Conservation (phyloP, 1,284 basidiomycete genomes). For the Moniliella sp. region DNA sequence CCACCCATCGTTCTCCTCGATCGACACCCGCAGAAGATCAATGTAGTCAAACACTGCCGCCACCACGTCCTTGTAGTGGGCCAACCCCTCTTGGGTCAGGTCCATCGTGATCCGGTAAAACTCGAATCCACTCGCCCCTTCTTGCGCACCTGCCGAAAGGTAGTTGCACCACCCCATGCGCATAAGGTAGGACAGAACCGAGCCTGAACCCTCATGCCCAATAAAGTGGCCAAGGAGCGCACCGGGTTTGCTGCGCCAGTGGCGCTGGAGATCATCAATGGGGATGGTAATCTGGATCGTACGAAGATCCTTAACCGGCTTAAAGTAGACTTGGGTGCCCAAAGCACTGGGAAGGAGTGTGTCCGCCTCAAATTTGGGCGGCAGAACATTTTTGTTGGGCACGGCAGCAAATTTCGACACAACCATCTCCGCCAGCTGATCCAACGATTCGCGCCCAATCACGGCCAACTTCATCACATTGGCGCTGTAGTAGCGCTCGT, state of each 20-base stretch:
- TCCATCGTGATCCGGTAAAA: conserved; percentile 68
- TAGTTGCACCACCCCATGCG: conserved; percentile 70
- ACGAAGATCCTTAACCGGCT: conserved; percentile 76
- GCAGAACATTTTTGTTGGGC: conserved; percentile 45
- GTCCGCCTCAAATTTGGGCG: conserved; percentile 54
- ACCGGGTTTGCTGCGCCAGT: conserved; percentile 59
- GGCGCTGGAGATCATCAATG: conserved; percentile 48
- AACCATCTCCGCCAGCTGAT: conserved; percentile 54
- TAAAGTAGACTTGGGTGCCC: conserved; percentile 59
- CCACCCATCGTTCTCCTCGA: conserved; percentile 48
- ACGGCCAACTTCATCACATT: conserved; percentile 79
- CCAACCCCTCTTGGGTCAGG: conserved; percentile 70
- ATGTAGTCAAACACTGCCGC: conserved; percentile 68
- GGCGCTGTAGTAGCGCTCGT: conserved; percentile 74
- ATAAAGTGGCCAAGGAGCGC: conserved; percentile 64
- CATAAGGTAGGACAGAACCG: conserved; percentile 75
- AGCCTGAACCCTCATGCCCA: conserved; percentile 89
- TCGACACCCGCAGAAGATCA: too few species aligned
- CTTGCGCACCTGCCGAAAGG: conserved; percentile 52
- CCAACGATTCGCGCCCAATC: conserved; percentile 66
- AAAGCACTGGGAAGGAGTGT: conserved; percentile 37
- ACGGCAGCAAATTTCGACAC: conserved; percentile 57
- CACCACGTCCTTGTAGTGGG: conserved; percentile 55
- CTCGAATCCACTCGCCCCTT: conserved; percentile 52
- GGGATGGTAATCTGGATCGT: conserved; percentile 59